These are phyloP conservation scores for Haematococcus sp. DNA, from an alignment of 139 green algal genomes.

Conservation along the genomic window DNA sequence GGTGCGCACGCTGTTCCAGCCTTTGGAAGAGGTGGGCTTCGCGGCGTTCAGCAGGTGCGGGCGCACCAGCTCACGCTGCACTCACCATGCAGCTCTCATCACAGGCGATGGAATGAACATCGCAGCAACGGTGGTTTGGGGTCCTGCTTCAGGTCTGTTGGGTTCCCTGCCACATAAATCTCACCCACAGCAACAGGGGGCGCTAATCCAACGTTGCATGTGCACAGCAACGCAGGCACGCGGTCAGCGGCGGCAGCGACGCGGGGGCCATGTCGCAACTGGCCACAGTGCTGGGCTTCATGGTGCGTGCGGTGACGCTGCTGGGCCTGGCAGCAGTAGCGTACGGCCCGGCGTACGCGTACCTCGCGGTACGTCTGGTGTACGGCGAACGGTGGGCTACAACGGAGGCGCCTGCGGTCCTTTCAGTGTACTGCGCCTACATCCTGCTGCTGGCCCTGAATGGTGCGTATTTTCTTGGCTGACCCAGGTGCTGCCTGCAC, in stretches of 20 bases:
- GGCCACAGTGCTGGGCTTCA: slow-evolving; percentile 41
- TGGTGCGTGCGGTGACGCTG: slow-evolving; percentile 55
- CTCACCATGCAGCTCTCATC: not conserved
- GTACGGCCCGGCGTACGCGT: slow-evolving; percentile 80
- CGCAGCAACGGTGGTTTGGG: not conserved
- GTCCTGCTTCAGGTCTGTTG: too few species aligned
- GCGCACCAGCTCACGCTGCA: not conserved
- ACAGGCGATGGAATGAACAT: not conserved
- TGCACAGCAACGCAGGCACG: too few species aligned
- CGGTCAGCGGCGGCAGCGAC: too few species aligned
- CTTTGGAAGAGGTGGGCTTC: slow-evolving; percentile 87
- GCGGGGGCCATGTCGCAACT: slow-evolving; percentile 20
- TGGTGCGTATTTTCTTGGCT: slow-evolving; percentile 20
- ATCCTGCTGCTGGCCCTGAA: slow-evolving; percentile 75
- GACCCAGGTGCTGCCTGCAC: too few species aligned
- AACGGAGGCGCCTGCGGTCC: slow-evolving; percentile 68
- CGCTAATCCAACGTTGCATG: too few species aligned
- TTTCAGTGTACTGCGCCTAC: slow-evolving; percentile 76
- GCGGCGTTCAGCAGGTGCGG: slow-evolving; percentile 67
- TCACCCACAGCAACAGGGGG: too few species aligned
- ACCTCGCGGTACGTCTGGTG: slow-evolving; percentile 63
- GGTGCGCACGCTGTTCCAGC: slow-evolving; percentile 82
- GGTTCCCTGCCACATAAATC: too few species aligned
- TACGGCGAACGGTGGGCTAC: slow-evolving; percentile 67
- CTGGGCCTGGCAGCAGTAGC: slow-evolving; percentile 61